Evolutionary conservation across 192 early-diverging fungal species (phyloP), one percentile per base, ranked within the genome.

Genomic region (Dissophora ornata): DNA sequence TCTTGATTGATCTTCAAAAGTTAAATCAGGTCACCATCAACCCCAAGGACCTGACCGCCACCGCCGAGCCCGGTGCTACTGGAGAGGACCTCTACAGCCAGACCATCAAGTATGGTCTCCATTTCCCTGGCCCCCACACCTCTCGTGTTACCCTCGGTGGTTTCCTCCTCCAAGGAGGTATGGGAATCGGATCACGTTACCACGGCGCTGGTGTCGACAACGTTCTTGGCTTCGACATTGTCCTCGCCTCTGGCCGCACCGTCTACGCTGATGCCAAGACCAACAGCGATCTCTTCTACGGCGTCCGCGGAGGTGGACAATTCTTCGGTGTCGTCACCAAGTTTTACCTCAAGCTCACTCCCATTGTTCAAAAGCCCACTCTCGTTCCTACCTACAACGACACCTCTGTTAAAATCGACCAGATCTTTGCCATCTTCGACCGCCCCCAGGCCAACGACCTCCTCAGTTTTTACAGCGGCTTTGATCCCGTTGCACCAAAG

Each of bases 291-390:
- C 33, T 58, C 33, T 68, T 57, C 47, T 52, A 42, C 15, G 57
- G 55, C 19, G 49, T 68, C 47, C 66, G 66, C n/a, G 54, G 66
- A 28, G 56, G 66, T 50, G 57, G 66, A 22, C 63, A 65, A 42
- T 65, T 65, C 63, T 65, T 65, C 55, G 63, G 63, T 26, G 63
- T 65, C 13, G 52, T 65, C 40, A 65, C 63, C 36, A 65, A 65
- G 63, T 65, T 65, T 42, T 55, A 65, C 52, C 40, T 65, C 22
- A 51, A 38, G 24, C 30, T 65, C 6, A 52, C 55, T 21, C 63
- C 63, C 42, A 65, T 65, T 9, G 63, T 65, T 47, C 41, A 65
- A 40, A 55, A 65, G 24, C 63, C 63, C 24, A 53, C 63, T 13
- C 40, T 65, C 26, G 47, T 34, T 4, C 63, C 63, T n/a, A 65